A percentile compares a stretch with the other conserved stretches of the same genome.
phyloP scores from a whole-genome alignment of 2,329 filamentous ascomycete species.

The Aspergillus terreus region DNA sequence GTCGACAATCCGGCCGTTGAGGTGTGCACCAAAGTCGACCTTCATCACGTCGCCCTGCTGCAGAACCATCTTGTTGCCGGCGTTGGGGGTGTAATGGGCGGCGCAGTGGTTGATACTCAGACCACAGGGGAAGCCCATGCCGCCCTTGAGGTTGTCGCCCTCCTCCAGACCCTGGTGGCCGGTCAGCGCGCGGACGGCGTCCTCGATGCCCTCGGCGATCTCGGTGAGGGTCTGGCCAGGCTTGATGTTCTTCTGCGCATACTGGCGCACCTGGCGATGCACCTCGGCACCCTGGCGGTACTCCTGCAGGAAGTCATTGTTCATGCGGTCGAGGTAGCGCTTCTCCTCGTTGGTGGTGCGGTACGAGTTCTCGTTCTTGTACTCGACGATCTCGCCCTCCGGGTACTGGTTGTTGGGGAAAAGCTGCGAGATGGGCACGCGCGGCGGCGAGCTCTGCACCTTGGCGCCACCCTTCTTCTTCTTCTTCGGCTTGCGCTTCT shows the following conservation, averaged over 20 bases:
- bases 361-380: slow-evolving; percentile 71
- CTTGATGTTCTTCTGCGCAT: slow-evolving; percentile 75
- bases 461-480: slow-evolving; percentile 62
- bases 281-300: slow-evolving; percentile 83
- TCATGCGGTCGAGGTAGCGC: slow-evolving; percentile 74
- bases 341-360: slow-evolving; percentile 83
- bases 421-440: slow-evolving; percentile 68
- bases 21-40: slow-evolving; percentile 68
- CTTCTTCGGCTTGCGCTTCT: slow-evolving; percentile 75
- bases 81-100: slow-evolving; percentile 83
- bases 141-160: slow-evolving; percentile 72
- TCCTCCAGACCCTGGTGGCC: slow-evolving; percentile 73
- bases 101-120: slow-evolving; percentile 81
- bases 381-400: slow-evolving; percentile 73
- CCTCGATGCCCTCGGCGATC: slow-evolving; percentile 84
- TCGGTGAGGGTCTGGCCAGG: slow-evolving; percentile 76
- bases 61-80: slow-evolving; percentile 72
- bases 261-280: slow-evolving; percentile 83
- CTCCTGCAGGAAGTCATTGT: slow-evolving; percentile 73
- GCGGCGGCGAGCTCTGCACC: slow-evolving; percentile 71
- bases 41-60: slow-evolving; percentile 68
- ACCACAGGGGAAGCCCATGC: slow-evolving; percentile 84
- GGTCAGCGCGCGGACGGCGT: slow-evolving; percentile 71
- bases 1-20: slow-evolving; percentile 69
- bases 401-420: slow-evolving; percentile 72